Evolutionary conservation across 495 filamentous ascomycete genomes (phyloP), one percentile per base, ranked within the genome.

Genomic region (Penicillium longicatenatum): DNA sequence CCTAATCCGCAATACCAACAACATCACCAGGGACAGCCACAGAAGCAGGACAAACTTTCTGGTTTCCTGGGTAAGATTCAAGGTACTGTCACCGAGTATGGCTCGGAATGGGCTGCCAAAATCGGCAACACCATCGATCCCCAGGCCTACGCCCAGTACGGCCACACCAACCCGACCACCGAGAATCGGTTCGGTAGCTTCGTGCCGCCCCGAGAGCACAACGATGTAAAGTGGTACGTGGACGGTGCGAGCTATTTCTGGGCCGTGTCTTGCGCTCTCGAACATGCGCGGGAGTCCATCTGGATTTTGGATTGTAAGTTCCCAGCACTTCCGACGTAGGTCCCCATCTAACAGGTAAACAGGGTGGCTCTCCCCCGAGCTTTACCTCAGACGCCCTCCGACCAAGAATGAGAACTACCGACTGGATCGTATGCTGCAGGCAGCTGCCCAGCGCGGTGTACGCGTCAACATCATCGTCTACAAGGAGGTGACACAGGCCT

Each of bases 191-290:
- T 87, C 72, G 82, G 85, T 39, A 95, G 90, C 60, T 97, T 97
- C 74, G 89, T 89, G 2, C 88, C 90, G 6, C 73, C 82, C 14
- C 75, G 85, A 24, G 75, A 81, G 48, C 79, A 80, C 14, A 89
- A 90, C 58, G 80, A 86, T 51, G 81, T 80, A 35, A 97, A 98
- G 74, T 96, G 92, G 91, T 94, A 90, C 77, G 91, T 97, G 21
- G 93, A 98, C 72, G 93, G 90, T 3, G 93, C 90, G 66, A 86
- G 86, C 1, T 98, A 98, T 66, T 91, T 98, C 76, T 92, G 86
- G 81, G 93, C 93, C 16, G 90, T 98, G 0, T 92, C 88, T 41
- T 71, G 83, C 49, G 93, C 93, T 6, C 72, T 98, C 49, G 92
- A 97, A 79, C 85, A 84, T 64, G 93, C 93, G 0, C 82, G 76